Evolutionary conservation across 2,329 filamentous ascomycete species (phyloP), one percentile per base, ranked within the genome.

Genomic region (Drechslerella coelobrocha): DNA sequence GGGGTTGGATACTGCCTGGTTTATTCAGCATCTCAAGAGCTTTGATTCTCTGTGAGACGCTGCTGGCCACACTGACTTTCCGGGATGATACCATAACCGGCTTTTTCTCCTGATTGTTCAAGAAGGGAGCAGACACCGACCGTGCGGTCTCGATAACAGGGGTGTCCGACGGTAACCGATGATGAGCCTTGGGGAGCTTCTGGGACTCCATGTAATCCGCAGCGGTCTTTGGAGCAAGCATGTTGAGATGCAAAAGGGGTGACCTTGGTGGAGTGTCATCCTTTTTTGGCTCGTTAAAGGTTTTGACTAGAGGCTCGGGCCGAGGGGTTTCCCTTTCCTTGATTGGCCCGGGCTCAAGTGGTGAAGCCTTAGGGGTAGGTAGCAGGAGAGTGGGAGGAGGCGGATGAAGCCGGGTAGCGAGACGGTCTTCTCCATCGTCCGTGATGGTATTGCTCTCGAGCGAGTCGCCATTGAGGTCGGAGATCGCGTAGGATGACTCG

Each of bases 1-100:
- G 77, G 74, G 47, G 78, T 72, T 73, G 79, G 75, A 63, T 41
- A 24, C 78, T 75, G 59, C 47, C 9, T 57, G 53, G 60, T 72
- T 76, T 12, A 76, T 83, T 79, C 68, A 94, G 84, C 78, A 91
- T 92, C 77, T 96, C 90, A 57, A 99, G 82, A 5, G 92, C 92
- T 79, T 96, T 95, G 78, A 97, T 97, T 43, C 94, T 88, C 78
- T 93, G 91, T 2, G 93, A 95, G 71, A 99, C 97, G 47, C 75
- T 75, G 9, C 74, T 74, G 45, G 73, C 65, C 23, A 97, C 85
- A 76, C 90, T 94, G 73, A 88, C 84, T 78, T 92, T 95, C 78
- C 90, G 91, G 2, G 85, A 82, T 50, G 83, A 81, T 12, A 88
- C 77, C 55, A 83, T 83, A 12, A 84, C 79, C n/a, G 79, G 56